phyloP scores from a whole-genome alignment of 2,329 filamentous ascomycete genomes.

The Gaeumannomyces sp. region DNA sequence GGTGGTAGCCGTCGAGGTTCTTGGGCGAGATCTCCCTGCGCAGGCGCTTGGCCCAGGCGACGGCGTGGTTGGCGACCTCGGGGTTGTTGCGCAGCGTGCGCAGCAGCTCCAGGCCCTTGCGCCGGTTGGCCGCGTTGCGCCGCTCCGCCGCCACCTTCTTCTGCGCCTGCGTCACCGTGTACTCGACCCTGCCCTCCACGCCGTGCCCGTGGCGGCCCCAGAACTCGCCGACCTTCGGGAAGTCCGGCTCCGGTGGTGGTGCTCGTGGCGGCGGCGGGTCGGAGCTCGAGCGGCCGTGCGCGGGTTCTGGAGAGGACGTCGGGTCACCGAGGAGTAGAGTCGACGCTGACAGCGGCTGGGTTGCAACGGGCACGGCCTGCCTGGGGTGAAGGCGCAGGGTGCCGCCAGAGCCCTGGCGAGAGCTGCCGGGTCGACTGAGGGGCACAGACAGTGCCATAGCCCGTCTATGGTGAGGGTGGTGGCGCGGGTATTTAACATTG shows the following conservation, averaged over 20 bases:
- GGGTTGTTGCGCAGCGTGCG: conserved; percentile 28
- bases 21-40: conserved; percentile 47
- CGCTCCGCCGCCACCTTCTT: neutral
- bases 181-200: neutral
- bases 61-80: neutral
- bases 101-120: conserved; percentile 43
- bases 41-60: conserved; percentile 48
- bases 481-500: conserved; percentile 28
- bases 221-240: neutral
- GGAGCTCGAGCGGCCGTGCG: neutral
- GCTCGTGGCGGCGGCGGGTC: neutral
- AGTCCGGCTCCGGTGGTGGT: neutral
- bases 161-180: neutral
- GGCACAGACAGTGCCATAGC: conserved; percentile 59
- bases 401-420: neutral
- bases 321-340: neutral
- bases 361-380: neutral
- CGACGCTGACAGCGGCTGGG: neutral
- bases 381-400: neutral
- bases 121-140: neutral
- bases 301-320: neutral
- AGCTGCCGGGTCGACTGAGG: conserved; percentile 23
- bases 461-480: conserved; percentile 43
- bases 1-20: conserved; percentile 38
- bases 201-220: neutral